Conservation (phyloP, 2,329 filamentous ascomycete genomes). For the Fusarium globosum region DNA sequence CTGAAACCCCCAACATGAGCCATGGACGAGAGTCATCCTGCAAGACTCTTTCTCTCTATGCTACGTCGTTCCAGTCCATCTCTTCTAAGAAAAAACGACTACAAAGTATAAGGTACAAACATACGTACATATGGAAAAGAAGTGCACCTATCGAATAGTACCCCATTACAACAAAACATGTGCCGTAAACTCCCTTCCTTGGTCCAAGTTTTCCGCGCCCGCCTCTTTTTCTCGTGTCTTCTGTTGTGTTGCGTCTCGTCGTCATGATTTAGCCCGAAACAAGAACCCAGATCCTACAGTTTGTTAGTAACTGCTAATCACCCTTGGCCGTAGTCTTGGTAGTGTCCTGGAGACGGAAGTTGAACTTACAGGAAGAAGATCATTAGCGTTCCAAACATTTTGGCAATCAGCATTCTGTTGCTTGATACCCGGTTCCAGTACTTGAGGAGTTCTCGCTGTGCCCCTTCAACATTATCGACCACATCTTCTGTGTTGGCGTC, state of each 20-base stretch:
- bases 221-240: constrained; percentile 26
- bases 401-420: constrained; percentile 94
- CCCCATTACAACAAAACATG: constrained; percentile 42
- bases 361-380: constrained; percentile 79
- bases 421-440: constrained; percentile 96
- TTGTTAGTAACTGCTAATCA: constrained; percentile 15
- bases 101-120: constrained; percentile 30
- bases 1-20: constrained; percentile 31
- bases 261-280: constrained; percentile 50
- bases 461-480: constrained; percentile 97
- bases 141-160: constrained; percentile 32
- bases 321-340: neutral
- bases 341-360: neutral
- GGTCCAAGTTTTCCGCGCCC: constrained; percentile 16
- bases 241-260: constrained; percentile 3
- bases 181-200: constrained; percentile 31
- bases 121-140: constrained; percentile 39
- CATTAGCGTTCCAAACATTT: constrained; percentile 86
- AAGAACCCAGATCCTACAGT: constrained; percentile 53
- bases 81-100: constrained; percentile 31
- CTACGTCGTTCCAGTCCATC: constrained; percentile 14
- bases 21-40: constrained; percentile 4
- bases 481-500: constrained; percentile 98
- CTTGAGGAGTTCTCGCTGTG: constrained; percentile 93
- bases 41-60: constrained; percentile 18